Base-by-base conservation (phyloP, 2,329 filamentous ascomycete genomes). In the Allantophomopsis cytisporea region DNA sequence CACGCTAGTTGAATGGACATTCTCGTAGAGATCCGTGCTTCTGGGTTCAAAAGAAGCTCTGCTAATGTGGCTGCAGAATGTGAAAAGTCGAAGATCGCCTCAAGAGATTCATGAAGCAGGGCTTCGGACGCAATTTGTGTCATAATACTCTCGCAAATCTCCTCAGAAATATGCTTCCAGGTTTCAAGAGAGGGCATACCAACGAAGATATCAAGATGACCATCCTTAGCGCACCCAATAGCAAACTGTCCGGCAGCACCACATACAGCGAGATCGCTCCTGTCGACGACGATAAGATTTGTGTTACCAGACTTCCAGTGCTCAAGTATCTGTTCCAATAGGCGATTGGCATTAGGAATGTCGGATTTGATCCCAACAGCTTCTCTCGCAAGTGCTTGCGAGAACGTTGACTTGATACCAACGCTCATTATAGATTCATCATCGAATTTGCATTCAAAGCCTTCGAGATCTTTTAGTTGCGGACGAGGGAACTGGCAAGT, bases 21-120 rank as follows among this genome's bases (percentile, higher is more conserved):
- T 8, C 57, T 45, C 17, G 50, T 52, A 3, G 56, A 55, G 17
- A 59, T 39, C 10, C 42, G 37, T 13, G 49, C 43, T 2, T 47
- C 50, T 31, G 50, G 50, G 18, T 49, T 47, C 11, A 58, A 43
- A 35, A 60, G 52, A 39, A 58, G 56, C 45, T 60, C 57, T 2
- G 55, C 51, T 13, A 54, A 49, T 5, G 55, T 48, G 2, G 57
- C 57, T 13, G 56, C 49, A 8, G 45, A 43, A 17, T 54, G 49
- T 5, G 47, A 44, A 7, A 57, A 44, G 4, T 47, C 42, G 16
- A 58, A 43, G 15, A 52, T 46, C 3, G 51, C 49, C 7, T 55
- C 50, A 4, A 56, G 50, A 5, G 52, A 50, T 39, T 61, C 58
- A 41, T 60, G 58, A 3, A 61, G 42, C n/a, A 60, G 47, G 4